Evolutionary conservation across 2,329 filamentous ascomycete species (phyloP), one percentile per base, ranked within the genome.

Genomic region (Aspergillus hortae): DNA sequence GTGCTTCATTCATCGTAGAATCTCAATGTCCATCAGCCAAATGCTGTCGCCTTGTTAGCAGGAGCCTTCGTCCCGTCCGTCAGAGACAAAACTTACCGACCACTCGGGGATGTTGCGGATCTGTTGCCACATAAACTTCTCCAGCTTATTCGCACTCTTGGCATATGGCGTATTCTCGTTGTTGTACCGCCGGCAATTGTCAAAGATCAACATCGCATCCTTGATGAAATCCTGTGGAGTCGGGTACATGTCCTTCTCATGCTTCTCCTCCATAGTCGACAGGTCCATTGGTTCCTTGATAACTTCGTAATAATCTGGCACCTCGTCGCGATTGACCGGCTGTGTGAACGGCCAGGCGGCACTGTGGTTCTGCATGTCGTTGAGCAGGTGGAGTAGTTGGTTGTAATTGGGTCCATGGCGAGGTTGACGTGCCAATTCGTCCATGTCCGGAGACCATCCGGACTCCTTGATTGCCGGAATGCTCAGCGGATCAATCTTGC

Each of bases 241-340:
- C 14, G 85, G 83, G 67, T 99, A 99, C 65, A 92, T 83, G 72
- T 97, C 94, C 36, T 90, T 90, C 66, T 97, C 92, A 57, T 96
- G 87, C 73, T 95, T 95, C 61, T 84, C 85, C 72, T 97, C 94
- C 92, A 99, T 97, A 17, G 92, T 96, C 44, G 84, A 87, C 44
- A 96, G 79, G 67, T 96, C 94, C 94, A 99, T 99, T 33, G 94
- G 94, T 70, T 96, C 89, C 67, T 92, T 92, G 77, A 99, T 99
- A 55, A 97, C 92, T 54, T 96, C 90, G 77, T 97, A 97, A 75
- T 99, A 99, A 70, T 99, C 94, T n/a, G 90, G 86, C 0, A 99
- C 94, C 60, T 97, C 94, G 64, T 99, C 94, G 60, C 88, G 86
- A 69, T 95, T 96, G 60, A 99, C 94, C 0, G 94, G 92, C 23